phyloP scores from a whole-genome alignment of 2,329 filamentous ascomycete genomes.

The Mariannaea elegans region DNA sequence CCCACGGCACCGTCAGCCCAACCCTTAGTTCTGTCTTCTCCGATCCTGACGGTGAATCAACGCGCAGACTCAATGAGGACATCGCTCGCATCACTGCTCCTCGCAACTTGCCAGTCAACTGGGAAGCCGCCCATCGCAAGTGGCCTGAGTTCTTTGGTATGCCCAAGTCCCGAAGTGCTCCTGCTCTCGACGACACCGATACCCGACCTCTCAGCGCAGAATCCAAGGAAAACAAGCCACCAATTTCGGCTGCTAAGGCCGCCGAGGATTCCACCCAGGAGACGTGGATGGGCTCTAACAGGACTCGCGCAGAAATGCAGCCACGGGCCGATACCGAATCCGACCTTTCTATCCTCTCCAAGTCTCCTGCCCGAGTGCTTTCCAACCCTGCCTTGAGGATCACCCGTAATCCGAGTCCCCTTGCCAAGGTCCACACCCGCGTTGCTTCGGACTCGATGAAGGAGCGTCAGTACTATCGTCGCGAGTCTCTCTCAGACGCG shows the following conservation, averaged over 20 bases:
- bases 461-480: constrained; percentile 36
- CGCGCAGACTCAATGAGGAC: constrained; percentile 59
- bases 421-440: constrained; percentile 48
- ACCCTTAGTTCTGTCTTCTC: constrained; percentile 63
- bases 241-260: constrained; percentile 44
- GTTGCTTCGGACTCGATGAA: constrained; percentile 41
- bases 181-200: constrained; percentile 44
- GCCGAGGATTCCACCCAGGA: constrained; percentile 54
- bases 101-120: constrained; percentile 53
- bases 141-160: constrained; percentile 62
- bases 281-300: constrained; percentile 50
- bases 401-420: constrained; percentile 48
- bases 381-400: constrained; percentile 41
- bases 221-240: constrained; percentile 58
- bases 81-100: constrained; percentile 54
- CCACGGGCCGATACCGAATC: constrained; percentile 63
- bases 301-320: constrained; percentile 61
- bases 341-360: constrained; percentile 57
- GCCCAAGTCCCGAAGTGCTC: constrained; percentile 45
- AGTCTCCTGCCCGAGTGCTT: constrained; percentile 46
- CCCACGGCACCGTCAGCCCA: constrained; percentile 64
- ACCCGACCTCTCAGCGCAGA: constrained; percentile 48
- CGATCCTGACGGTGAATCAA: constrained; percentile 63
- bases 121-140: constrained; percentile 57
- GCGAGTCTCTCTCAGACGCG: constrained; percentile 45